Base-by-base conservation (phyloP, 106 monocot genomes). In the Dactylorhiza incarnata region DNA sequence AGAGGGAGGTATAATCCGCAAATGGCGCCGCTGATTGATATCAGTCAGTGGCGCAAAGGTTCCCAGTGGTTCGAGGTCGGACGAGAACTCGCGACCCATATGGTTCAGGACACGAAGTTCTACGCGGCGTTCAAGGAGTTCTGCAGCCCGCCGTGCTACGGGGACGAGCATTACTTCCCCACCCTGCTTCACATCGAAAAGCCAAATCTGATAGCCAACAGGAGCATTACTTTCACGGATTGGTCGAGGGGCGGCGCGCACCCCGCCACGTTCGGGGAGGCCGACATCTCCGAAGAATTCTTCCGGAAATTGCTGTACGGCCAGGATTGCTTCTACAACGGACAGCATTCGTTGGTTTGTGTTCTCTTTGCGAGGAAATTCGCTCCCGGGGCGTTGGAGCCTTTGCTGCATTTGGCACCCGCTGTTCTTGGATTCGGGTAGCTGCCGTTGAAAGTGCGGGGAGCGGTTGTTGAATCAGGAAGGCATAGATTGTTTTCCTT, bases 61-160 rank as follows among this genome's bases (percentile, higher is more conserved):
- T 79, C 89, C 5, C 89, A 90, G 58, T 90, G 89, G 89, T 90
- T 90, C 16, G 86, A 86, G 71, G 77, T 86, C 14, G 68, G 74
- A 52, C 54, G 89, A 2, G 46, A 66, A 13, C 37, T 84, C 16
- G 89, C 89, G n/a, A 68, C 75, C 20, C 45, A 5, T 15, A 79
- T 90, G 7, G 75, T 90, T 9, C 68, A 68, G 15, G 89, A 90
- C 63, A 78, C 25, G 23, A 78, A 55, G 26, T 90, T 73, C 70
- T 86, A 86, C 62, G 71, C 84, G 5, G 80, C 77, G 22, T 90
- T 90, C 68, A 75, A 78, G n/a, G 63, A 73, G 16, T 84, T 82
- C 67, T 87, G 87, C 79, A 62, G 49, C 20, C 81, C 84, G 25
- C 16, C 73, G 3, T 87, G 87, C 78, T 84, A 84, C 12, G 87